Base-by-base conservation (phyloP, 2,329 filamentous ascomycete species). In the Sclerotinia spermophila region DNA sequence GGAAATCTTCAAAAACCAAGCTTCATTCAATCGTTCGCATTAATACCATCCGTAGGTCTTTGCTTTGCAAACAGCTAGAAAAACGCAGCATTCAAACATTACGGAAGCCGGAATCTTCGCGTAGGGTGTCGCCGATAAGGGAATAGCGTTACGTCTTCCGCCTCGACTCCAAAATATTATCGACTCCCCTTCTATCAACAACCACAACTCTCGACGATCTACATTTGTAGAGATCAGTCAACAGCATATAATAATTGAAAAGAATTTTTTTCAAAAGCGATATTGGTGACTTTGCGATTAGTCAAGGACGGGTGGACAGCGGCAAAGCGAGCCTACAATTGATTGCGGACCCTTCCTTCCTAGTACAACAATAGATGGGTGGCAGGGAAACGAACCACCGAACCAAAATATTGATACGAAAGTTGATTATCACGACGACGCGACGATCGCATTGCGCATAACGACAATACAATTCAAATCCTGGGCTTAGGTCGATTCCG, bases 141-240 rank as follows among this genome's bases (percentile, higher is more conserved):
- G 68, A 70, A 64, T 70, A 70, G 68, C 68, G 68, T 53, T 19
- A 69, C 48, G 56, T 69, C 40, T 69, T n/a, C 48, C 48, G 45
- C 59, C 58, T 69, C 68, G 68, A 66, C 60, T 60, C 67, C 67
- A 65, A 69, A 66, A 65, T 69, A 65, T 56, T 66, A 56, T 44
- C 59, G 66, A 42, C 40, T 55, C n/a, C 60, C 38, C 40, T 48
- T 55, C 45, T 44, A 65, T 55, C 33, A 55, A 67, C 42, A 51
- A 68, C 24, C 33, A 68, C 30, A 53, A 68, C 55, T 60, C 56
- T 44, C 66, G 33, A 67, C 56, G 38, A 68, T 53, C 56, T 40
- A 71, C 33, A 53, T 21, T 55, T 59, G 17, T 45, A 71, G 48
- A 60, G 53, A 44, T n/a, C 42, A 53, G 56, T 66, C 40, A 70